Percentiles rank a stretch among this genome's conserved stretches.
Conservation (phyloP, 2,329 filamentous ascomycete genomes). For the Apiospora hydei region DNA sequence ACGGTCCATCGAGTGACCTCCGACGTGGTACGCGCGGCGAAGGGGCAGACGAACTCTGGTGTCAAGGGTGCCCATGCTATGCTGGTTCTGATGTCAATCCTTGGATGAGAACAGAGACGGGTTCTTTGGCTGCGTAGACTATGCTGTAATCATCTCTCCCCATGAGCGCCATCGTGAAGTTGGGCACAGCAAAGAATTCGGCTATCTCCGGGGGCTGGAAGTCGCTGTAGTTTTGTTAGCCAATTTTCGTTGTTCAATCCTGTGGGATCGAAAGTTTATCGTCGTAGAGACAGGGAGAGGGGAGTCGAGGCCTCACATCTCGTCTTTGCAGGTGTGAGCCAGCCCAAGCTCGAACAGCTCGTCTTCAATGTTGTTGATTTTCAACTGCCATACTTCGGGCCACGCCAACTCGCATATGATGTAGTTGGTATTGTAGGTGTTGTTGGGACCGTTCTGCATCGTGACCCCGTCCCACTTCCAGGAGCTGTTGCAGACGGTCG, state of each 20-base stretch:
- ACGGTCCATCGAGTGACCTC: background rate
- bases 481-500: conserved; percentile 29
- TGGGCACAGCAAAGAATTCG: conserved; percentile 24
- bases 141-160: conserved; percentile 23
- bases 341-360: conserved; percentile 27
- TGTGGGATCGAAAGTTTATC: background rate
- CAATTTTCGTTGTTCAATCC: no score
- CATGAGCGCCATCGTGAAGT: conserved; percentile 23
- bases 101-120: conserved; percentile 23
- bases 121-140: conserved; percentile 11
- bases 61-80: background rate
- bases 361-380: conserved; percentile 4
- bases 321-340: conserved; percentile 21
- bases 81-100: conserved; percentile 2
- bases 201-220: conserved; percentile 10
- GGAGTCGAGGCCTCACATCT: conserved; percentile 20
- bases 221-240: background rate
- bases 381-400: conserved; percentile 26
- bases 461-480: conserved; percentile 39
- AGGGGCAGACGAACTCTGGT: background rate
- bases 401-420: conserved; percentile 26
- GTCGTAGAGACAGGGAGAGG: background rate
- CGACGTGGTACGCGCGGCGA: background rate
- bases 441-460: conserved; percentile 37
- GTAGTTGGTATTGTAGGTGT: conserved; percentile 30